Percentiles rank a stretch among this genome's conserved stretches.
phyloP scores from a whole-genome alignment of 768 basidiomycete species.

The Omphalotus guepiniiformis region DNA sequence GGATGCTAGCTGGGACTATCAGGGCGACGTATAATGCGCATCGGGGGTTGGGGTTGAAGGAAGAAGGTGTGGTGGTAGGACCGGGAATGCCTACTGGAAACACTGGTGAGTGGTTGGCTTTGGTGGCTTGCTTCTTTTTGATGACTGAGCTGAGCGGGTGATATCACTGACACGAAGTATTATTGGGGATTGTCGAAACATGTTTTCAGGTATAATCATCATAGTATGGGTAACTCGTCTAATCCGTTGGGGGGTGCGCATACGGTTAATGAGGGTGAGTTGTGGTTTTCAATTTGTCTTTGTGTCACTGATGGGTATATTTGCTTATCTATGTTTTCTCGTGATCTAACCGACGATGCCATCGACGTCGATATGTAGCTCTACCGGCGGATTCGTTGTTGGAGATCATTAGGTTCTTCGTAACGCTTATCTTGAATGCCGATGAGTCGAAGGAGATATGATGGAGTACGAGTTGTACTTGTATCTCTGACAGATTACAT shows the following conservation, averaged over 20 bases:
- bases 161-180: constrained; percentile 48
- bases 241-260: constrained; percentile 45
- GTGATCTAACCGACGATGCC: neutral
- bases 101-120: constrained; percentile 37
- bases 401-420: constrained; percentile 65
- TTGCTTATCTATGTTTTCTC: constrained; percentile 13
- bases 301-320: neutral
- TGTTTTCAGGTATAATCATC: constrained; percentile 68
- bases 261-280: constrained; percentile 68
- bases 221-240: constrained; percentile 29
- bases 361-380: constrained; percentile 27
- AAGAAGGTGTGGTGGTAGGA: constrained; percentile 37
- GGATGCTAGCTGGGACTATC: constrained; percentile 59
- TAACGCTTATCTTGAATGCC: constrained; percentile 59
- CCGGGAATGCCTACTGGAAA: constrained; percentile 60
- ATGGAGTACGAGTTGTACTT: no score
- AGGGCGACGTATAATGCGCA: constrained; percentile 56
- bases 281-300: neutral
- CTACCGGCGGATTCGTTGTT: constrained; percentile 47
- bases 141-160: constrained; percentile 15
- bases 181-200: constrained; percentile 55
- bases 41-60: constrained; percentile 25
- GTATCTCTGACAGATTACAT: no score
- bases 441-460: constrained; percentile 44
- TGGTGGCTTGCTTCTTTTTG: neutral